Percentiles rank a stretch among this genome's conserved stretches.
These are phyloP conservation scores for Chaetothyriales sp. DNA, from an alignment of 2,329 filamentous ascomycete genomes.

Conservation along the genomic window DNA sequence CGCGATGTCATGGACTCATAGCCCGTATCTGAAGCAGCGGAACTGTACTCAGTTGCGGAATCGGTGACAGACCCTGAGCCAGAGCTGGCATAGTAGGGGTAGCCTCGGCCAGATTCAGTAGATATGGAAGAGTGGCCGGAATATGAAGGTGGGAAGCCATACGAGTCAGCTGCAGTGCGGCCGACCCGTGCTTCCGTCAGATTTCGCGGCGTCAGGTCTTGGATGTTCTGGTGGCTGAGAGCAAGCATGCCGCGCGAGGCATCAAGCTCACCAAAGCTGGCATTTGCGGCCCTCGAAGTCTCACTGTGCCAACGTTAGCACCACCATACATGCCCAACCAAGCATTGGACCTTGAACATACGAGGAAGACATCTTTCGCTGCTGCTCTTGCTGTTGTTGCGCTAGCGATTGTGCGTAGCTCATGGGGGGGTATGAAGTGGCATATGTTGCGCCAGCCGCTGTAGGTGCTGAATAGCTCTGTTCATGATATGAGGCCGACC, in stretches of 20 bases:
- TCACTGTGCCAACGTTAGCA: slow-evolving; percentile 5
- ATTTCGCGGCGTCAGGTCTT: slow-evolving; percentile 68
- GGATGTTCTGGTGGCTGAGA: slow-evolving; percentile 52
- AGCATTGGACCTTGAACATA: slow-evolving; percentile 45
- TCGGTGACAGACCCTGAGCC: slow-evolving; percentile 41
- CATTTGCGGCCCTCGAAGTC: slow-evolving; percentile 38
- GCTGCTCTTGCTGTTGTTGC: slow-evolving; percentile 34
- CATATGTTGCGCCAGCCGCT: slow-evolving; percentile 36
- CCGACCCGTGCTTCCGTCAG: slow-evolving; percentile 60
- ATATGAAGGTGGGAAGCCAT: slow-evolving; percentile 75
- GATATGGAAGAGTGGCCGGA: slow-evolving; percentile 85
- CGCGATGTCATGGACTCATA: slow-evolving; percentile 62
- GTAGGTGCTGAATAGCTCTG: slow-evolving; percentile 52
- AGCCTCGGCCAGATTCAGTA: slow-evolving; percentile 72
- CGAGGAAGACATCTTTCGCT: slow-evolving; percentile 68
- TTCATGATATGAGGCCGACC: slow-evolving; percentile 57
- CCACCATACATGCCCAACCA: slow-evolving; percentile 17
- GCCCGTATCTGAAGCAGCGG: slow-evolving; percentile 58
- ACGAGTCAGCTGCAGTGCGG: slow-evolving; percentile 66
- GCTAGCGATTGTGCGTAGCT: slow-evolving; percentile 54
- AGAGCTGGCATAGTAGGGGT: slow-evolving; percentile 64
- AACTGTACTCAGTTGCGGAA: slow-evolving; percentile 84
- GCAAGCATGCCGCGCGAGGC: slow-evolving; percentile 89
- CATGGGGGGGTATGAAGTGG: slow-evolving; percentile 58
- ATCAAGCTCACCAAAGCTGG: slow-evolving; percentile 76